These are phyloP conservation scores for Symmetrospora coprosmae DNA, from an alignment of 768 basidiomycete species.

Conservation along the genomic window DNA sequence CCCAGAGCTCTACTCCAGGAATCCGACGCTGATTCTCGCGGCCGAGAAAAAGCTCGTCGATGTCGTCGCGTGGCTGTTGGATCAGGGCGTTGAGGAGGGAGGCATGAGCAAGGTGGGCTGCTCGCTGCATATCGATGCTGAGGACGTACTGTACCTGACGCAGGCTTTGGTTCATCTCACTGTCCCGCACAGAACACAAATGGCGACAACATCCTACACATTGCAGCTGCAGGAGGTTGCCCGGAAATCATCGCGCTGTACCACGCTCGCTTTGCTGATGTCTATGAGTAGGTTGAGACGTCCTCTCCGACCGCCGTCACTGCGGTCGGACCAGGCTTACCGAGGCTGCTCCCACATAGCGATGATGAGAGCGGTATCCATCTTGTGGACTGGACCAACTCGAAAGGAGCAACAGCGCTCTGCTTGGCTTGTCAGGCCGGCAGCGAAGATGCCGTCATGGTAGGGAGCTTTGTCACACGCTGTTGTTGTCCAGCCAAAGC, in stretches of 20 bases:
- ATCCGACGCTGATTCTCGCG: slow-evolving; percentile 1
- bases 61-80: slow-evolving; percentile 8
- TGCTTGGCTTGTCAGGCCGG: slow-evolving; percentile 2
- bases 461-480: too few species aligned
- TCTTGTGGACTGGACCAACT: slow-evolving; percentile 12
- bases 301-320: neutral
- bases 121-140: neutral
- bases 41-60: neutral
- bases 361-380: slow-evolving; percentile 2
- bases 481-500: too few species aligned
- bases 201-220: slow-evolving; percentile 9
- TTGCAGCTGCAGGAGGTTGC: neutral
- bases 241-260: slow-evolving; percentile 5
- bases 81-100: slow-evolving; percentile 5
- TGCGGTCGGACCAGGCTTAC: neutral
- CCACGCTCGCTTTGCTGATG: neutral
- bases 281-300: neutral
- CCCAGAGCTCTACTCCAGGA: neutral
- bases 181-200: neutral
- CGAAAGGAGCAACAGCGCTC: neutral
- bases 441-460: neutral
- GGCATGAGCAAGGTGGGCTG: slow-evolving; percentile 7
- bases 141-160: neutral
- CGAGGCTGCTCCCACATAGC: neutral
- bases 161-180: neutral